These are phyloP conservation scores for Thinopyrum elongatum DNA, from an alignment of 176 grass and related monocot genomes.

Conservation along the genomic window DNA sequence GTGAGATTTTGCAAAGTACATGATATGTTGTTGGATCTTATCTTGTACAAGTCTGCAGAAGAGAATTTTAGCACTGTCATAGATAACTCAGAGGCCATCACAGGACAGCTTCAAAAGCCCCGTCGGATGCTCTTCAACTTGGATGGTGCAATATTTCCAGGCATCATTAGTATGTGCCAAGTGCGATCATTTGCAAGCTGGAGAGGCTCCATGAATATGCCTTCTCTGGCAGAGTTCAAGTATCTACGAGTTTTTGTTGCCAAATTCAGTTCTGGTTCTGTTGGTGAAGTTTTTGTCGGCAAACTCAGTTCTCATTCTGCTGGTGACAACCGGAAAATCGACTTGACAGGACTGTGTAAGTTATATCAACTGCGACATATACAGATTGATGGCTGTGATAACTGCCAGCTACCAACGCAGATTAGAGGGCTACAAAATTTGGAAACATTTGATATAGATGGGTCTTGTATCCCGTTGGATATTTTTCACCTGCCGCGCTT, in stretches of 20 bases:
- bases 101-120: background rate
- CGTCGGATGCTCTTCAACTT: no score
- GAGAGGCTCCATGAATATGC: no score
- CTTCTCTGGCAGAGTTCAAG: no score
- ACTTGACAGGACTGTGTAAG: no score
- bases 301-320: background rate
- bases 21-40: slow-evolving; percentile 20
- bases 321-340: no score
- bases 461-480: background rate
- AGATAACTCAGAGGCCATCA: background rate
- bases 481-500: background rate
- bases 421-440: background rate
- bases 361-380: no score
- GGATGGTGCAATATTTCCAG: no score
- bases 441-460: slow-evolving; percentile 13
- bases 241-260: no score
- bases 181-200: no score
- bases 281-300: no score
- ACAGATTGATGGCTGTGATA: background rate
- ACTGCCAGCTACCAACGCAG: slow-evolving; percentile 1
- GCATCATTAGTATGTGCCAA: background rate
- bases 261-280: background rate
- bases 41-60: background rate
- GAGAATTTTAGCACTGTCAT: background rate
- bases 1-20: background rate